Base-by-base conservation (phyloP, 257 asterid genomes). In the Knoxia roxburghii region DNA sequence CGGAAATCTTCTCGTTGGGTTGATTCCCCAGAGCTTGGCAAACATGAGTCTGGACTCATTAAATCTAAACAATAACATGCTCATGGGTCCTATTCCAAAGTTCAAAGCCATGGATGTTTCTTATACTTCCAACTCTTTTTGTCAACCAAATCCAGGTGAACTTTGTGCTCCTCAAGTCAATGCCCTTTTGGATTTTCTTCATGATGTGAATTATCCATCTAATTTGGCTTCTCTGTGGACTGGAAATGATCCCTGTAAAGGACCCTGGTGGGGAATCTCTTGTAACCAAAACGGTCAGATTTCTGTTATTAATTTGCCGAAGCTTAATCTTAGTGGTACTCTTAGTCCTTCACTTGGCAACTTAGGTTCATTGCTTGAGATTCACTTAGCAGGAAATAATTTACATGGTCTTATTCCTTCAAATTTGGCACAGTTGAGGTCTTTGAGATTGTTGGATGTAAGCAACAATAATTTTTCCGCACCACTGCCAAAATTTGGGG, bases 61-160 rank as follows among this genome's bases (percentile, higher is more conserved):
- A 73, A 78, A 91, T 78, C 77, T 91, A 83, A 88, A 84, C 70
- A 88, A 91, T 65, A 91, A 91, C 68, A 83, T 77, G 88, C 76
- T 91, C 2, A 86, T 91, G 96, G 97, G 97, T 40, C 82, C 93
- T 4, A 76, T 86, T 10, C 97, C 97, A 7, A 76, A 82, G 69
- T 88, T 90, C 23, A 81, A 72, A 72, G 68, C 90, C 56, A 76
- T 51, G 45, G 76, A 73, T 61, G 90, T 65, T 50, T 60, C 88
- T 15, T 80, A 72, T 55, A 50, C 57, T 4, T 79, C 86, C 7
- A 90, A 90, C 61, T 86, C 86, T 0, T 90, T 90, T 65, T 90
- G 97, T 70, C 85, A 70, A 53, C 23, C 78, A 8, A 68, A 33
- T 53, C 87, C 90, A 5, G 93, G 95, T 13, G 55, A 54, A 51